phyloP scores from a whole-genome alignment of 2,329 filamentous ascomycete genomes.

The Colletotrichum brevisporum region DNA sequence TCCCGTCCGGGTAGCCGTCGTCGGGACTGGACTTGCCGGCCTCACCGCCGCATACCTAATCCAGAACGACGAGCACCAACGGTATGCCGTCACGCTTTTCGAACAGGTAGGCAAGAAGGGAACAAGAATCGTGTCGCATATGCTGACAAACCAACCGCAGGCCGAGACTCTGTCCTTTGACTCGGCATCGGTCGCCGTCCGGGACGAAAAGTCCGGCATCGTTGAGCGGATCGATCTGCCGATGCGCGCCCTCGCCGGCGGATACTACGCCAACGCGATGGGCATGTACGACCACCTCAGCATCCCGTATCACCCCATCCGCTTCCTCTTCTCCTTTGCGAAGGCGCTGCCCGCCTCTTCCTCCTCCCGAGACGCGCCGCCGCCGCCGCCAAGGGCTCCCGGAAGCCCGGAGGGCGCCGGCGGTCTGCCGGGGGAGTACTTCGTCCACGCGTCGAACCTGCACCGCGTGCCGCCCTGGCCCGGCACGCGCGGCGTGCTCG shows the following conservation, averaged over 20 bases:
- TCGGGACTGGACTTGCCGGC: slow-evolving; percentile 56
- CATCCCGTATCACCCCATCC: slow-evolving; percentile 63
- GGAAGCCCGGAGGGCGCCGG: slow-evolving; percentile 35
- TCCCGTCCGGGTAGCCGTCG: slow-evolving; percentile 48
- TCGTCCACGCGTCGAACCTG: slow-evolving; percentile 68
- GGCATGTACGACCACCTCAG: slow-evolving; percentile 69
- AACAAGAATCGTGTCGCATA: neutral
- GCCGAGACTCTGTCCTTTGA: slow-evolving; percentile 53
- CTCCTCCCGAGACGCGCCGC: neutral
- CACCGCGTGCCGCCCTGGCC: slow-evolving; percentile 63
- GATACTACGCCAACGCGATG: slow-evolving; percentile 69
- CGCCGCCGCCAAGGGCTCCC: neutral
- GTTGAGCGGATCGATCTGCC: slow-evolving; percentile 56
- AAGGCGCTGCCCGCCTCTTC: slow-evolving; percentile 43
- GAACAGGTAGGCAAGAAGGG: slow-evolving; percentile 50
- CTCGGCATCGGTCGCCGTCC: slow-evolving; percentile 54
- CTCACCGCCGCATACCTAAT: slow-evolving; percentile 54
- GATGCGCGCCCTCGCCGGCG: slow-evolving; percentile 54
- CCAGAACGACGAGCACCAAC: slow-evolving; percentile 47
- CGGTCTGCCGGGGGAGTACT: slow-evolving; percentile 55
- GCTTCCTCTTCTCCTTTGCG: slow-evolving; percentile 68
- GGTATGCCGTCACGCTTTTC: slow-evolving; percentile 53
- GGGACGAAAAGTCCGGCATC: slow-evolving; percentile 47
- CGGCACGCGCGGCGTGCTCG: slow-evolving; percentile 51
- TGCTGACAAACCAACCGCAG: slow-evolving; percentile 42